Evolutionary conservation across 2,329 filamentous ascomycete species (phyloP).

Genomic region (Fusarium kyushuense): DNA sequence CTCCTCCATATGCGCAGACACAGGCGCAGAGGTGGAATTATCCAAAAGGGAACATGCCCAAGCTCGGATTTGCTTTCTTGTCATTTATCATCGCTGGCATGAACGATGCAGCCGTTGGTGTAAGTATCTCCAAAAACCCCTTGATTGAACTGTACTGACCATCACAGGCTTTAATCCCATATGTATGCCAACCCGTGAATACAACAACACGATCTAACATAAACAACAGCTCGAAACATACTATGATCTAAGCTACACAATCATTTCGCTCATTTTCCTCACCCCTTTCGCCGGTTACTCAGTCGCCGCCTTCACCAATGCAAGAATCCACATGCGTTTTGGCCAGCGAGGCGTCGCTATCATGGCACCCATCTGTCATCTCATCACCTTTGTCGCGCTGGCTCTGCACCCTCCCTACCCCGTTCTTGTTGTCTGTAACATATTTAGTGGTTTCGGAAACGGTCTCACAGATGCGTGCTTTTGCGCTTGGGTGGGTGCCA

Average conservation of each 20-base stretch:
- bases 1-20: slow-evolving; percentile 47
- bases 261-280: slow-evolving; percentile 73
- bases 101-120: slow-evolving; percentile 72
- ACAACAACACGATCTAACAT: background rate
- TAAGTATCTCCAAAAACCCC: slow-evolving; percentile 47
- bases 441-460: slow-evolving; percentile 75
- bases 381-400: slow-evolving; percentile 71
- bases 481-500: slow-evolving; percentile 68
- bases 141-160: background rate
- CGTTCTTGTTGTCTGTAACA: slow-evolving; percentile 71
- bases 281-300: slow-evolving; percentile 74
- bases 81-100: slow-evolving; percentile 71
- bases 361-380: slow-evolving; percentile 70
- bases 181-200: slow-evolving; percentile 1
- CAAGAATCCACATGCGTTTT: slow-evolving; percentile 67
- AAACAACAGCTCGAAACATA: slow-evolving; percentile 67
- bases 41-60: slow-evolving; percentile 50
- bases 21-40: slow-evolving; percentile 54
- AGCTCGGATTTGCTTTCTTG: slow-evolving; percentile 62
- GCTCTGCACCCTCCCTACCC: slow-evolving; percentile 73
- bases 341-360: slow-evolving; percentile 76
- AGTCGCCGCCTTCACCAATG: slow-evolving; percentile 70
- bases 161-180: slow-evolving; percentile 43
- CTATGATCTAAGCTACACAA: slow-evolving; percentile 69
- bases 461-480: slow-evolving; percentile 68